Base-by-base conservation (phyloP, 2,329 filamentous ascomycete genomes). In the Incumbomyces delicatus region DNA sequence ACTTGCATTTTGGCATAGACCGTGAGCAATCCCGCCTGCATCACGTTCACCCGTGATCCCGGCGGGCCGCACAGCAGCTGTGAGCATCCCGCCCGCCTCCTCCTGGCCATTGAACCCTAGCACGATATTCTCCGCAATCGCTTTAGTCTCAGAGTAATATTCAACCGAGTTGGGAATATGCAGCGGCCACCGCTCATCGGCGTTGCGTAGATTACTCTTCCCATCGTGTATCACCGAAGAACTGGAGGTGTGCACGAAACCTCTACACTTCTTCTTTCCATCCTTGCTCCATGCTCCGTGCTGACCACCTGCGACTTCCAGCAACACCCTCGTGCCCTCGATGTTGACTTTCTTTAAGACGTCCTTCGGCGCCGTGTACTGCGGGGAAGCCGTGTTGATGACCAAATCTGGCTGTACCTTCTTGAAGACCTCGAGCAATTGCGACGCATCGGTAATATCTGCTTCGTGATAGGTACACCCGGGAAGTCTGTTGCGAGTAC, bases 41-140 rank as follows among this genome's bases (percentile, higher is more conserved):
- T 98, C 92, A 58, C 86, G 86, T 61, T 92, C 87, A 58, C 90
- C 90, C 60, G 95, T 87, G 64, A 96, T 94, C 55, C 87, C 87
- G 11, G 87, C 84, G 6, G 89, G 87, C 13, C 92, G 85, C 53
- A 96, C 76, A 27, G 88, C 75, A 59, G 78, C 78, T n/a, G 88
- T 94, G 8, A 86, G 72, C 64, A 94, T 79, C 36, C 70, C 69
- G 43, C 72, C 69, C 46, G 60, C 74, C 56, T 58, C 72, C 42
- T 69, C 55, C 50, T 81, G 78, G 73, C 87, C 92, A 59, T 84
- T 85, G 27, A 48, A 50, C 44, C 78, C 72, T 46, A 95, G 72
- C 54, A 94, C 87, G 44, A 88, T 70, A 51, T 81, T 73, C 71
- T 96, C 90, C 40, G 89, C 90, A 50, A 83, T 48, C 55, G 85